Percentiles rank a stretch among this genome's conserved stretches.
Conservation (phyloP, 768 basidiomycete genomes). For the Phylloporus sp. region DNA sequence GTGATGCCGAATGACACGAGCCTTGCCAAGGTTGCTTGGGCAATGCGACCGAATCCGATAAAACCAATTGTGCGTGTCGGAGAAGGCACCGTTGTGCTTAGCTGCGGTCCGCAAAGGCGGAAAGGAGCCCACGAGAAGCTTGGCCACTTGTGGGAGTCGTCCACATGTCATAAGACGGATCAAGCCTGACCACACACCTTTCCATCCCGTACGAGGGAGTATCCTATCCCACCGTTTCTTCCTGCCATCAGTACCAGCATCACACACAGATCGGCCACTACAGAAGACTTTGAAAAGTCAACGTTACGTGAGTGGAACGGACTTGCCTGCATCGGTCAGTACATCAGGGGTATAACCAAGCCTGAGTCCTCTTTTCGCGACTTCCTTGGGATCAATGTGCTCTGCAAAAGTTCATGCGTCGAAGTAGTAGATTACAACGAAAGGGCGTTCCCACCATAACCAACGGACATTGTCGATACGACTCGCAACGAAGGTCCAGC, state of each 20-base stretch:
- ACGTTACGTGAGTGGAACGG: not conserved
- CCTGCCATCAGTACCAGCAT: constrained; percentile 95
- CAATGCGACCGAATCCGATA: constrained; percentile 93
- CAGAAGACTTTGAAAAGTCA: not conserved
- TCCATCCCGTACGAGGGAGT: constrained; percentile 63
- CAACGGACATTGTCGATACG: constrained; percentile 93
- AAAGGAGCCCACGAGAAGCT: constrained; percentile 77
- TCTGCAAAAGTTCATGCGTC: constrained; percentile 45
- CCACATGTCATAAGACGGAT: not conserved
- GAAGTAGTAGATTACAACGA: not conserved
- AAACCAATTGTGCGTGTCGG: constrained; percentile 76
- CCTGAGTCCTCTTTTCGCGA: constrained; percentile 58
- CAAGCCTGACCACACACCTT: constrained; percentile 42
- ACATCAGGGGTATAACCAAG: constrained; percentile 94
- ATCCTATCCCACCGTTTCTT: constrained; percentile 67
- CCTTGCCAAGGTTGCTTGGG: constrained; percentile 76
- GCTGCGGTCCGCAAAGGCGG: constrained; percentile 77
- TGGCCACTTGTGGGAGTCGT: constrained; percentile 63
- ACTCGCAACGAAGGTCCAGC: constrained; percentile 74
- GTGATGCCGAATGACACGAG: constrained; percentile 82
- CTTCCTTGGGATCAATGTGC: constrained; percentile 65
- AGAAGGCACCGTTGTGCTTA: constrained; percentile 50
- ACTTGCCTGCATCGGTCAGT: constrained; percentile 80
- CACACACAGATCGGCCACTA: constrained; percentile 85
- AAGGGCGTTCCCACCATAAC: constrained; percentile 55